Evolutionary conservation across 2,329 filamentous ascomycete genomes (phyloP).

Genomic region (Xylariaceae sp.): DNA sequence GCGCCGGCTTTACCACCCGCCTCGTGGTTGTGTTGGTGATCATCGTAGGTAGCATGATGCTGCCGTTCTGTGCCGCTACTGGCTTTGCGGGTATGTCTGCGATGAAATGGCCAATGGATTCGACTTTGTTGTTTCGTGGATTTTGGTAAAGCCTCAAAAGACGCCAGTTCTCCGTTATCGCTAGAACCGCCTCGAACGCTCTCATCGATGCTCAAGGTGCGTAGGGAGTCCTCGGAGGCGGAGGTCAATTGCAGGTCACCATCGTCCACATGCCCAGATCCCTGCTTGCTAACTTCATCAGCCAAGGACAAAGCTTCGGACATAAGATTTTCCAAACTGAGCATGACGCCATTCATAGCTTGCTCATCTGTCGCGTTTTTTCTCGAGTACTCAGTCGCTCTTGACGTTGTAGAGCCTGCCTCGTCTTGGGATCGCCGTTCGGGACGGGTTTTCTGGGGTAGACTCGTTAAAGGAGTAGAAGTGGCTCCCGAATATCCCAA

Average conservation of each 20-base stretch:
- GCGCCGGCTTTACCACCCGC: conserved; percentile 10
- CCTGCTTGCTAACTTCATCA: conserved; percentile 35
- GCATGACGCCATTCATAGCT: conserved; percentile 25
- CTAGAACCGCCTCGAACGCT: conserved; percentile 14
- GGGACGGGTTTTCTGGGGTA: conserved; percentile 25
- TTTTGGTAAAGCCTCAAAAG: conserved; percentile 7
- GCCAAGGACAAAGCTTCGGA: conserved; percentile 42
- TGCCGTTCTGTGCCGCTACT: conserved; percentile 1
- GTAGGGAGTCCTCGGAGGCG: conserved; percentile 14
- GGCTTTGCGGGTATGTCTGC: conserved; percentile 15
- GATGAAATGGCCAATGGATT: conserved; percentile 11
- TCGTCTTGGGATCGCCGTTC: conserved; percentile 19
- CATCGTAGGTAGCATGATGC: conserved; percentile 16
- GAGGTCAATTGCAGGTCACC: conserved; percentile 15
- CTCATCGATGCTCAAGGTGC: conserved; percentile 18
- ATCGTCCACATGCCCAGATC: conserved; percentile 24
- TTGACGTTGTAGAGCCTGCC: conserved; percentile 13
- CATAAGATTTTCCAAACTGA: conserved; percentile 42
- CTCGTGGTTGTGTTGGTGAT: conserved; percentile 15
- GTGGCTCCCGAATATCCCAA: conserved; percentile 20
- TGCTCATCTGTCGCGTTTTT: conserved; percentile 22
- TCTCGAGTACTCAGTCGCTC: conserved; percentile 26
- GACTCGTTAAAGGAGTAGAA: conserved; percentile 20
- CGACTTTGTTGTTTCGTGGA: conserved; percentile 22
- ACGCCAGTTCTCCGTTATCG: conserved; percentile 12